Evolutionary conservation across 805 yeast species (phyloP), one percentile per base, ranked within the genome.

Genomic region (Kodamaea jinghongensis): DNA sequence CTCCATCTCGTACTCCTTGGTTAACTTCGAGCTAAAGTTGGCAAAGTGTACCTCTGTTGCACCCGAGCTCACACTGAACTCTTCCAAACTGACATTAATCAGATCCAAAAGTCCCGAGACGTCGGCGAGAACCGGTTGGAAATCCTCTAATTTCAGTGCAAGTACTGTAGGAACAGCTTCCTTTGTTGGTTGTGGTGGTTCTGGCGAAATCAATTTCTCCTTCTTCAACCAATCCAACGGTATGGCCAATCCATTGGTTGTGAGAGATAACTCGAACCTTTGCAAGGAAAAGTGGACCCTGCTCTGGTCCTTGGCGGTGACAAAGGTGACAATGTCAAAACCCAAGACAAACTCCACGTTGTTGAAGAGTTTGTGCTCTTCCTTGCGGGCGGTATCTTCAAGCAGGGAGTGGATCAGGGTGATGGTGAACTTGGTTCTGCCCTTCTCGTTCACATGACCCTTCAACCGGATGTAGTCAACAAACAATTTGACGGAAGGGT

Each of bases 391-490:
- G 9, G 6, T n/a, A 15, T 29, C 33, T n/a, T 22, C 28, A 6
- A 35, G 13, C 11, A 26, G 26, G 11, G 38, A 17, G 12, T 35
- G 33, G 17, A 35, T 14, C 27, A 28, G 12, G 6, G 38, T 35
- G 28, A 35, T 17, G 27, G 33, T 28, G 10, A 35, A 13, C 27
- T 35, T 35, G 3, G 30, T 17, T 11, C 28, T 28, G 2, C 38
- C 22, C 26, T 46, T 47, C 13, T 45, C n/a, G 16, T 41, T 16
- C 42, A 39, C 34, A 38, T 41, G 4, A 45, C 34, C 44, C 28
- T 58, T 61, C 3, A 59, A 22, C 28, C 55, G 48, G 9, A 50
- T 44, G 39, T 51, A 57, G 25, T 61, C 65, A 11, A 52, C 35
- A 27, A 49, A 47, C 15, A 57, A 38, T 10, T 43, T 36, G 22